Conservation (phyloP, 2,329 filamentous ascomycete species). For the Aspergillus uvarum region DNA sequence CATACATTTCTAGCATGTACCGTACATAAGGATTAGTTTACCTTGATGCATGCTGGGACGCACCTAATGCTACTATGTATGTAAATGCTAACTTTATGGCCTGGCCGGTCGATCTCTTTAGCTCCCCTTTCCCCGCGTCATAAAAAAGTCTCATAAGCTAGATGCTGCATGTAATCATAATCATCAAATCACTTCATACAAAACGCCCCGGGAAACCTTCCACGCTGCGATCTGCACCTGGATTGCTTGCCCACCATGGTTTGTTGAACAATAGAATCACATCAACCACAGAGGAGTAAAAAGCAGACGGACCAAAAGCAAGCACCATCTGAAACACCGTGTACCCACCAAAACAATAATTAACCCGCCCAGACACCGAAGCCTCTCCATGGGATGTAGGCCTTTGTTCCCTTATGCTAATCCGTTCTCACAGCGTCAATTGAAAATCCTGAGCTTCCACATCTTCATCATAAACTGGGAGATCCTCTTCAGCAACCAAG, state of each 20-base stretch:
- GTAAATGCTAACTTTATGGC: not conserved
- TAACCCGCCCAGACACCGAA: not conserved
- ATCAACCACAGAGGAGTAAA: not conserved
- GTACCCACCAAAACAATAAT: not conserved
- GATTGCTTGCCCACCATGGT: not conserved
- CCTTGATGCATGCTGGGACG: not conserved
- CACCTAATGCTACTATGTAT: no score
- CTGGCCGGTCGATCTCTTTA: not conserved
- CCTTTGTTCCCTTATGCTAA: not conserved
- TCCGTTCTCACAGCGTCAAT: slow-evolving; percentile 34
- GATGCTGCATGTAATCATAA: not conserved
- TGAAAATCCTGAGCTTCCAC: slow-evolving; percentile 42
- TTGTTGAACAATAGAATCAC: not conserved
- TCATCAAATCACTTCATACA: slow-evolving; percentile 3
- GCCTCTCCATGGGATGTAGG: not conserved
- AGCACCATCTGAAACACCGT: not conserved
- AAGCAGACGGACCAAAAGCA: not conserved
- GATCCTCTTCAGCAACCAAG: slow-evolving; percentile 42
- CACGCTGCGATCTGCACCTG: not conserved
- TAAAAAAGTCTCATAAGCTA: not conserved
- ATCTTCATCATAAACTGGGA: slow-evolving; percentile 35
- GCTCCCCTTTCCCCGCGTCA: not conserved
- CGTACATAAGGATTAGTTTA: no score
- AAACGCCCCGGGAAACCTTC: not conserved
- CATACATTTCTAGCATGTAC: no score